phyloP scores from a whole-genome alignment of 1,284 basidiomycete genomes.

The Cutaneotrichosporon sp. region DNA sequence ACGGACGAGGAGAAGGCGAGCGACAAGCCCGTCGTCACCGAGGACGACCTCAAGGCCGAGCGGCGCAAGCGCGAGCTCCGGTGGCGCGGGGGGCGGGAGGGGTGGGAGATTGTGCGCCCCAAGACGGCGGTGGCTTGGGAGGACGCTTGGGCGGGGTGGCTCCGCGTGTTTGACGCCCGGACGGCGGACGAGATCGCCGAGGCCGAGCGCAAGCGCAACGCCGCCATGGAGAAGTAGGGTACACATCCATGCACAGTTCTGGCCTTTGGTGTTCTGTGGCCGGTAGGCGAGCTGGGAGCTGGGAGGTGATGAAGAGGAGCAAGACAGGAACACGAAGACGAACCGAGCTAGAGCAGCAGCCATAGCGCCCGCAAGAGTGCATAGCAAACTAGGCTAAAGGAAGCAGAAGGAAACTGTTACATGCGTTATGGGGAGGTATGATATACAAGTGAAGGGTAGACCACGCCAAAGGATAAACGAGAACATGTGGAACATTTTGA shows the following conservation, averaged over 20 bases:
- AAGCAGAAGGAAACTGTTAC: no score
- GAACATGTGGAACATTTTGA: no score
- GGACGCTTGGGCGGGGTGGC: constrained; percentile 64
- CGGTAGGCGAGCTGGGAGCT: no score
- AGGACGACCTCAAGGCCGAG: constrained; percentile 81
- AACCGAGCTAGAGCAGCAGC: no score
- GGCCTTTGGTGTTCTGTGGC: neutral
- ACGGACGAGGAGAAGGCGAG: constrained; percentile 72
- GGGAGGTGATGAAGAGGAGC: no score
- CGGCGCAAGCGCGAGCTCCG: constrained; percentile 80
- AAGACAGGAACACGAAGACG: no score
- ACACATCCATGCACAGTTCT: constrained; percentile 8
- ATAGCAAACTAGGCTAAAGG: no score
- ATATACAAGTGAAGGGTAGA: no score
- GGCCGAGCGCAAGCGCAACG: constrained; percentile 2
- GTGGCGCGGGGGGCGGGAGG: constrained; percentile 75
- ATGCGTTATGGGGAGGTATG: no score
- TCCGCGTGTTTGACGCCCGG: constrained; percentile 62
- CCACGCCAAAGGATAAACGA: no score
- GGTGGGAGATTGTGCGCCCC: constrained; percentile 74
- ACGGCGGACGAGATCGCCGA: constrained; percentile 6
- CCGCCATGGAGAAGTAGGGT: constrained; percentile 3
- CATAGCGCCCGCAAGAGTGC: no score
- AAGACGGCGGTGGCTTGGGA: constrained; percentile 72
- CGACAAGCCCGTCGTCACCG: constrained; percentile 77